Percentiles rank a stretch among this genome's conserved stretches.
Evolutionary conservation across 1,284 basidiomycete species (phyloP).

Genomic region (Leccinum discolor): DNA sequence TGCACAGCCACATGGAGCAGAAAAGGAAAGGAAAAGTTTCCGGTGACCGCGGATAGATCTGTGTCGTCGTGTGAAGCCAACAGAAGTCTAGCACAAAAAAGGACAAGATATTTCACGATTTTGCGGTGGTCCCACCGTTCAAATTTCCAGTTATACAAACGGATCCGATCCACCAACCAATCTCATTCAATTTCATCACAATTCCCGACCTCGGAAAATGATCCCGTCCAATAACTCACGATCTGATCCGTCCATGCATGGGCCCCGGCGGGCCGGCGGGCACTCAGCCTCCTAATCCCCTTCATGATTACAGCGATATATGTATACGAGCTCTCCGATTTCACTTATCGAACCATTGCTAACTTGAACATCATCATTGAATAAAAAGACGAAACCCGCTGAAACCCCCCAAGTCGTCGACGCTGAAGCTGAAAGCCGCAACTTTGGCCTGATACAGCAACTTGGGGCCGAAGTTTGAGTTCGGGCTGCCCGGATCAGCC

Average conservation of each 20-base stretch:
- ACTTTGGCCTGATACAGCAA: not conserved
- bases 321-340: not conserved
- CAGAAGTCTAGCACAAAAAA: not conserved
- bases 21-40: not conserved
- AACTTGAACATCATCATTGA: not conserved
- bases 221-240: not conserved
- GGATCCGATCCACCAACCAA: not conserved
- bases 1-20: not conserved
- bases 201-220: not conserved
- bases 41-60: not conserved
- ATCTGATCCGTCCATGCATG: not conserved
- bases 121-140: not conserved
- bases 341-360: slow-evolving; percentile 1
- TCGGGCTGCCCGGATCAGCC: not conserved
- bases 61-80: not conserved
- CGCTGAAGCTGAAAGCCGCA: not conserved
- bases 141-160: not conserved
- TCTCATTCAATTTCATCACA: not conserved
- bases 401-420: not conserved
- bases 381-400: not conserved
- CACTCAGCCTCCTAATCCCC: not conserved
- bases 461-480: not conserved
- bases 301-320: not conserved
- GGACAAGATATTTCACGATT: not conserved
- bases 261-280: not conserved